Percentiles rank a stretch among this genome's conserved stretches.
Evolutionary conservation across 2,329 filamentous ascomycete species (phyloP).

Genomic region (Nemania diffusa): DNA sequence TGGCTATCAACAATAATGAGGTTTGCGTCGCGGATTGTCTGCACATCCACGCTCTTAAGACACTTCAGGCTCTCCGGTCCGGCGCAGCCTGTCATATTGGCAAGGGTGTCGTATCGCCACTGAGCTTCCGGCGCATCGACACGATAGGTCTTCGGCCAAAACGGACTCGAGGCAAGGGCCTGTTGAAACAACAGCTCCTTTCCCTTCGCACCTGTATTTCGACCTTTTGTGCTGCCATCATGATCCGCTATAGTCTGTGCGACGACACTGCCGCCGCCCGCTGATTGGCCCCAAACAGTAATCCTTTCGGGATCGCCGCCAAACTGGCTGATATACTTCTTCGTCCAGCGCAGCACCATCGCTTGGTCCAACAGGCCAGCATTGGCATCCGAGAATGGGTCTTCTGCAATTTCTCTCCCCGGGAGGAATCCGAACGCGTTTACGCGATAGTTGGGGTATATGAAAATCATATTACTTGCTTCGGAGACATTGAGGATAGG

Average conservation of each 20-base stretch:
- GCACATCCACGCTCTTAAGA: slow-evolving; percentile 64
- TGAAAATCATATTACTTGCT: slow-evolving; percentile 59
- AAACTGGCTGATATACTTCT: slow-evolving; percentile 58
- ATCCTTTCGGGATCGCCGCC: slow-evolving; percentile 61
- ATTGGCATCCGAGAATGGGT: slow-evolving; percentile 58
- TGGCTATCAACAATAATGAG: slow-evolving; percentile 59
- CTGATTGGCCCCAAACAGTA: slow-evolving; percentile 65
- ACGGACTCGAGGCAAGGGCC: slow-evolving; percentile 62
- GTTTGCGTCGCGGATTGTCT: slow-evolving; percentile 63
- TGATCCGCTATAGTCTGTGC: slow-evolving; percentile 60
- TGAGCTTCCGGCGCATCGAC: slow-evolving; percentile 63
- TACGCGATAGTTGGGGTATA: slow-evolving; percentile 63
- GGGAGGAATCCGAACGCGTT: slow-evolving; percentile 68
- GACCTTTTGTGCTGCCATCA: slow-evolving; percentile 41
- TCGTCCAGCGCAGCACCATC: slow-evolving; percentile 61
- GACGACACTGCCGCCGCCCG: slow-evolving; percentile 64
- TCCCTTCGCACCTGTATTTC: slow-evolving; percentile 43
- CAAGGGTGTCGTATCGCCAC: slow-evolving; percentile 59
- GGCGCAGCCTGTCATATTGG: slow-evolving; percentile 59
- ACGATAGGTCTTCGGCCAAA: slow-evolving; percentile 68
- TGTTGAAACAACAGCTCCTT: slow-evolving; percentile 59
- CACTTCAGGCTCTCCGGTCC: slow-evolving; percentile 61
- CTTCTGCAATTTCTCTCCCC: slow-evolving; percentile 46
- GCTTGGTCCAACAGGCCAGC: slow-evolving; percentile 62
- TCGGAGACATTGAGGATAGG: slow-evolving; percentile 66